Evolutionary conservation across 352 stramenopile species (phyloP).

Genomic region (Phytophthora vignae): DNA sequence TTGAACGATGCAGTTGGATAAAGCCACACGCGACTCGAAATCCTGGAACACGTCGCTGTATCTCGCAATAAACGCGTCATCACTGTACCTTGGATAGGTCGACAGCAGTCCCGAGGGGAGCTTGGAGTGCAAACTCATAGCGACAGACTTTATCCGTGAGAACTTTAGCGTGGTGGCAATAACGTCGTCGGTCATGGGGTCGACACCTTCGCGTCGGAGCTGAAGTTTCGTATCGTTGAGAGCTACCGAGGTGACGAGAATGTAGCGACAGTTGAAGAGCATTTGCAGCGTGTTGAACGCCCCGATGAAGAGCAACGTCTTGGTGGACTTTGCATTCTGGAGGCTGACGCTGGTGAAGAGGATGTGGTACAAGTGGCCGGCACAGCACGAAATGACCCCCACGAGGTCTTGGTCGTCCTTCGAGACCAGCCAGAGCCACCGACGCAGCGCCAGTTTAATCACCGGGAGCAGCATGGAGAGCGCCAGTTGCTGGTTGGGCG

Average conservation of each 20-base stretch:
- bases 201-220: neutral
- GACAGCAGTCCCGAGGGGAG: neutral
- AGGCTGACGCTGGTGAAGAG: slow-evolving; percentile 52
- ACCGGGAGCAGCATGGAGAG: slow-evolving; percentile 41
- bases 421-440: slow-evolving; percentile 26
- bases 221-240: neutral
- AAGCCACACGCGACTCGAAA: neutral
- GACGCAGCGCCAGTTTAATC: slow-evolving; percentile 38
- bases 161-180: neutral
- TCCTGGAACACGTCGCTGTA: neutral
- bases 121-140: neutral
- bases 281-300: slow-evolving; percentile 40
- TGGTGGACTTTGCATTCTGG: slow-evolving; percentile 49
- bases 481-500: slow-evolving; percentile 36
- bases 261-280: slow-evolving; percentile 36
- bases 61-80: neutral
- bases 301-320: slow-evolving; percentile 36
- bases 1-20: too few species aligned
- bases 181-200: neutral
- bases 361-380: slow-evolving; percentile 50
- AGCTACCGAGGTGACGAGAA: neutral
- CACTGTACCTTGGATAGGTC: neutral
- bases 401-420: slow-evolving; percentile 43
- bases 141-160: neutral
- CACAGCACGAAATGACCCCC: slow-evolving; percentile 36